Evolutionary conservation across 2,329 filamentous ascomycete genomes (phyloP).

Genomic region (Fusarium camptoceras): DNA sequence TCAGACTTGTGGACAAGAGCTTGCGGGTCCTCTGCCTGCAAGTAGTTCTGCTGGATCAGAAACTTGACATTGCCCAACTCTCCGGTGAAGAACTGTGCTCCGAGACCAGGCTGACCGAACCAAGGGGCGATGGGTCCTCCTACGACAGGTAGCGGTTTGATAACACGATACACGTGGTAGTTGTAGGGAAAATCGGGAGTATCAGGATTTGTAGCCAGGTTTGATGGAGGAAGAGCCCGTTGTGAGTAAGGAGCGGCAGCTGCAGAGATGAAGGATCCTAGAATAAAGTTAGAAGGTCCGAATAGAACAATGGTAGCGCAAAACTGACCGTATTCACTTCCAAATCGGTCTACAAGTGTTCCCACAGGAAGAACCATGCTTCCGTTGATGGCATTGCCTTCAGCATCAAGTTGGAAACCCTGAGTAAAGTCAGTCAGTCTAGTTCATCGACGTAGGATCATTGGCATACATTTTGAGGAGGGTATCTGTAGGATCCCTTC

Average conservation of each 20-base stretch:
- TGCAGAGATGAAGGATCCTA: conserved; percentile 54
- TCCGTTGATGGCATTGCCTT: conserved; percentile 54
- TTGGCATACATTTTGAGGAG: conserved; percentile 49
- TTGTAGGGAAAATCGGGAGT: conserved; percentile 57
- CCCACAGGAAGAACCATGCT: conserved; percentile 55
- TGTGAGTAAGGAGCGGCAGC: conserved; percentile 60
- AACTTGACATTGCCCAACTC: conserved; percentile 39
- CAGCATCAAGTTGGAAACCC: conserved; percentile 54
- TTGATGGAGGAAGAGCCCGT: conserved; percentile 60
- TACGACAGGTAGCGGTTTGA: conserved; percentile 53
- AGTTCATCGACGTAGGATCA: fast-evolving
- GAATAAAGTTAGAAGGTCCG: conserved; percentile 2
- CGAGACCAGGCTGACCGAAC: conserved; percentile 64
- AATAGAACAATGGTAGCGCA: background rate
- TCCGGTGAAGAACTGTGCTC: conserved; percentile 51
- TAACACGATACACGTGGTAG: conserved; percentile 62
- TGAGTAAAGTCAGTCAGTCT: background rate
- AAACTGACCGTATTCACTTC: conserved; percentile 55
- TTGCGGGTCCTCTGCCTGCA: conserved; percentile 28
- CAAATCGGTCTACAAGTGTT: conserved; percentile 62
- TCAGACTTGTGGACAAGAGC: conserved; percentile 28
- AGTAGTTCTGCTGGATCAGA: conserved; percentile 34
- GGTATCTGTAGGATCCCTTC: conserved; percentile 52
- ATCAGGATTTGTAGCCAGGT: conserved; percentile 53
- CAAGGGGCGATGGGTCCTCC: conserved; percentile 61